Percentiles rank a stretch among this genome's conserved stretches.
Evolutionary conservation across 2,329 filamentous ascomycete species (phyloP).

Genomic region (Curvularia lunata): DNA sequence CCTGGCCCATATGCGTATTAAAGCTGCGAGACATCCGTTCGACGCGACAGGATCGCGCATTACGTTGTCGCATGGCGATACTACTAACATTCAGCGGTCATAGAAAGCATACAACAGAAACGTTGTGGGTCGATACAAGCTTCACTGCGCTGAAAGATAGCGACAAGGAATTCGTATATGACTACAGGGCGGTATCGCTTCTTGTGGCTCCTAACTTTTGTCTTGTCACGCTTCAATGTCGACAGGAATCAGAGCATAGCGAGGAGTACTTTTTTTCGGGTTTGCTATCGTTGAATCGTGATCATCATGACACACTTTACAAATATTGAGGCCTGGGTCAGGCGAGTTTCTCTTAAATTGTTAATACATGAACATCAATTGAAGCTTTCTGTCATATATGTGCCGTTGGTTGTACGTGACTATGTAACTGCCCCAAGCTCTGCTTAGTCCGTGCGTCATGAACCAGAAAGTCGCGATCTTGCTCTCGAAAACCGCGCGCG

Average conservation of each 20-base stretch:
- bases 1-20: slow-evolving; percentile 33
- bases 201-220: background rate
- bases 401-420: background rate
- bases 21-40: background rate
- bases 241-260: slow-evolving; percentile 34
- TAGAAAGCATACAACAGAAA: background rate
- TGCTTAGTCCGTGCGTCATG: slow-evolving; percentile 14
- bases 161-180: background rate
- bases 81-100: background rate
- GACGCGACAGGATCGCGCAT: background rate
- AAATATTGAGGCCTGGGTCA: background rate
- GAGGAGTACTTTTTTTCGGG: slow-evolving; percentile 25
- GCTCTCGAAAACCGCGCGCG: slow-evolving; percentile 3
- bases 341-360: background rate
- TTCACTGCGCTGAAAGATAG: background rate
- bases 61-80: background rate
- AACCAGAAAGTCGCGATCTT: slow-evolving; percentile 8
- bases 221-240: background rate
- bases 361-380: background rate
- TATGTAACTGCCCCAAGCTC: slow-evolving; percentile 2
- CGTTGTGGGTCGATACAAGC: background rate
- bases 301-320: background rate
- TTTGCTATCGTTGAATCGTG: slow-evolving; percentile 3
- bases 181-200: background rate
- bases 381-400: background rate